A percentile compares a stretch with the other conserved stretches of the same genome.
Evolutionary conservation across 371 early-diverging fungal species (phyloP).

Genomic region (Mucor indicus): DNA sequence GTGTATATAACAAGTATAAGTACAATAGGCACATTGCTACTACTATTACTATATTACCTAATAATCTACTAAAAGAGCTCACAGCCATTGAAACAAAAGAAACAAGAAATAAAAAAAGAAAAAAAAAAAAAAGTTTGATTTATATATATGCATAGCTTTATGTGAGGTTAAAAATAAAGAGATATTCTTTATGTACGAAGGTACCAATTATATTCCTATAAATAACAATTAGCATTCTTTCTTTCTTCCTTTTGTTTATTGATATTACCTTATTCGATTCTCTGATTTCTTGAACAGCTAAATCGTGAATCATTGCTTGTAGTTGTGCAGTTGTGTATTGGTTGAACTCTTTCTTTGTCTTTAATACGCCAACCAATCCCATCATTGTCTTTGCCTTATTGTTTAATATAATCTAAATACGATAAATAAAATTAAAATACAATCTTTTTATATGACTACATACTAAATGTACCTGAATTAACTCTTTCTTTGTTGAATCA

Average conservation of each 20-base stretch:
- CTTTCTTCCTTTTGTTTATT: background rate
- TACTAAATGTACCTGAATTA: background rate
- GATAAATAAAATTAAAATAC: background rate
- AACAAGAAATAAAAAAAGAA: too few species aligned
- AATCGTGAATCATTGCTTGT: constrained; percentile 39
- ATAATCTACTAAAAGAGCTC: too few species aligned
- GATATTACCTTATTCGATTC: constrained; percentile 31
- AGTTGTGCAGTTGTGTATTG: constrained; percentile 36
- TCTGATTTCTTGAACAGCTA: constrained; percentile 43
- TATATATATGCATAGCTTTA: too few species aligned
- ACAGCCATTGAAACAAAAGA: too few species aligned
- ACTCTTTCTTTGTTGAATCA: background rate
- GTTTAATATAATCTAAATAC: constrained; percentile 43
- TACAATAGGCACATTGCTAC: too few species aligned
- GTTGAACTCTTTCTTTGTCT: constrained; percentile 10
- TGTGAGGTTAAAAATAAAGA: too few species aligned
- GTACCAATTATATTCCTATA: constrained; percentile 12
- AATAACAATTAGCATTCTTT: too few species aligned
- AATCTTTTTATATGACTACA: too few species aligned
- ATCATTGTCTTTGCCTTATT: constrained; percentile 15
- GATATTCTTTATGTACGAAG: background rate
- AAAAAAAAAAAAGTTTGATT: too few species aligned
- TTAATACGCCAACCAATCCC: constrained; percentile 3
- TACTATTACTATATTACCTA: too few species aligned
- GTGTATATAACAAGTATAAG: too few species aligned